Evolutionary conservation across 495 filamentous ascomycete species (phyloP).

Genomic region (Penicilliopsis zonata): DNA sequence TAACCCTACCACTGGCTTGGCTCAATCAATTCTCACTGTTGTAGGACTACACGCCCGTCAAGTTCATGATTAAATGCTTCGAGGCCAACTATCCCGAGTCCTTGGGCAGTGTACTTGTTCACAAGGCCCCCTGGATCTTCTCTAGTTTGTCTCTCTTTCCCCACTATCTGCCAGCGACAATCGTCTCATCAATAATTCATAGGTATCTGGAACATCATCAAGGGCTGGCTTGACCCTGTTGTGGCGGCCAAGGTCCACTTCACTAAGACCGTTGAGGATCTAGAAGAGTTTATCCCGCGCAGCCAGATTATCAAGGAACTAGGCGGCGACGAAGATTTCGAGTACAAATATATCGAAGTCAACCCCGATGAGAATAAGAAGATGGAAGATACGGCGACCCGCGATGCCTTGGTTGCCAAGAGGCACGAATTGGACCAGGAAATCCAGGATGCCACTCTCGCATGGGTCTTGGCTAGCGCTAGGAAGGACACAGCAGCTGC

Average conservation of each 20-base stretch:
- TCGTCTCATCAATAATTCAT: neutral
- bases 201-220: constrained; percentile 83
- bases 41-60: constrained; percentile 89
- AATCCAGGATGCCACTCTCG: constrained; percentile 56
- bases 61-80: constrained; percentile 99
- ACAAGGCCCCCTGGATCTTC: constrained; percentile 96
- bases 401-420: constrained; percentile 46
- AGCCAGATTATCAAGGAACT: constrained; percentile 67
- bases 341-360: constrained; percentile 67
- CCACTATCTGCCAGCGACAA: constrained; percentile 1
- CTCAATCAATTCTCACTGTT: constrained; percentile 5
- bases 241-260: constrained; percentile 94
- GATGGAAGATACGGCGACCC: constrained; percentile 55
- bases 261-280: constrained; percentile 68
- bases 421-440: constrained; percentile 50
- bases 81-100: constrained; percentile 97
- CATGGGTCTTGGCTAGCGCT: constrained; percentile 47
- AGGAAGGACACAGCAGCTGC: constrained; percentile 32
- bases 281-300: constrained; percentile 62
- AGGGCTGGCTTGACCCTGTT: constrained; percentile 93
- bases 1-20: neutral
- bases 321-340: constrained; percentile 71
- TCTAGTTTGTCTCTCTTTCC: constrained; percentile 45
- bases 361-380: constrained; percentile 52
- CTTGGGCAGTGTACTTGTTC: constrained; percentile 84